Conservation (phyloP, 148 eudicot genomes). For the Selenicereus undatus region DNA sequence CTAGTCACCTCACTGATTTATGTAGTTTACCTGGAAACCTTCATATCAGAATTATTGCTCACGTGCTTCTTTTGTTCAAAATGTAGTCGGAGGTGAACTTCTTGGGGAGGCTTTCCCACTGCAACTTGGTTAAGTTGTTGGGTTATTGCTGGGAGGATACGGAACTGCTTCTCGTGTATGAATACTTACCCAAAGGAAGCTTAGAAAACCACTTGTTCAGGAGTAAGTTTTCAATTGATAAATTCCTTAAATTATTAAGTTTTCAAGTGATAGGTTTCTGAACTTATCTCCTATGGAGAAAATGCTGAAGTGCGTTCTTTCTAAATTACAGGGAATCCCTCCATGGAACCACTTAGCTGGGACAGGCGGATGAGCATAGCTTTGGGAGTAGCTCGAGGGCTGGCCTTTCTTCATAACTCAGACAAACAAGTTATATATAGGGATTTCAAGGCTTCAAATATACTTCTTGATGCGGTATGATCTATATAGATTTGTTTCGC, state of each 20-base stretch:
- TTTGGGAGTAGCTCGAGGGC: constrained; percentile 60
- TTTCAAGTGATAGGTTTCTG: neutral
- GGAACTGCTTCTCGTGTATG: constrained; percentile 54
- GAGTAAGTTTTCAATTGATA: constrained; percentile 32
- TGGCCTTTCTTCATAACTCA: constrained; percentile 50
- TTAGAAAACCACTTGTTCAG: constrained; percentile 61
- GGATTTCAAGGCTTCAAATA: constrained; percentile 63
- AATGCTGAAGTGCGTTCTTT: neutral
- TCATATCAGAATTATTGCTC: neutral
- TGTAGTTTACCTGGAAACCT: no score
- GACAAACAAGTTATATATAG: constrained; percentile 51
- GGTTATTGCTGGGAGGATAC: constrained; percentile 62
- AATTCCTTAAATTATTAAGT: neutral
- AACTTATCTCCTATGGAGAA: neutral
- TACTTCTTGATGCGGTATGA: constrained; percentile 57
- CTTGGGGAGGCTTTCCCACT: constrained; percentile 55
- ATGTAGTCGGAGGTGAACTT: constrained; percentile 62
- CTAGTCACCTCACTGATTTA: neutral
- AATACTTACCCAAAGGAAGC: constrained; percentile 56
- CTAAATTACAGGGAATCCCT: constrained; percentile 34
- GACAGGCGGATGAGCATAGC: constrained; percentile 52
- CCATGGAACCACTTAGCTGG: constrained; percentile 52
- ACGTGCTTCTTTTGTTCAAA: constrained; percentile 7
- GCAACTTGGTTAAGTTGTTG: constrained; percentile 50
- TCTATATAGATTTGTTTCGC: neutral